A percentile compares a stretch with the other conserved stretches of the same genome.
Evolutionary conservation across 1,139 yeast genomes (phyloP).

Genomic region (Geotrichum carabidarum): DNA sequence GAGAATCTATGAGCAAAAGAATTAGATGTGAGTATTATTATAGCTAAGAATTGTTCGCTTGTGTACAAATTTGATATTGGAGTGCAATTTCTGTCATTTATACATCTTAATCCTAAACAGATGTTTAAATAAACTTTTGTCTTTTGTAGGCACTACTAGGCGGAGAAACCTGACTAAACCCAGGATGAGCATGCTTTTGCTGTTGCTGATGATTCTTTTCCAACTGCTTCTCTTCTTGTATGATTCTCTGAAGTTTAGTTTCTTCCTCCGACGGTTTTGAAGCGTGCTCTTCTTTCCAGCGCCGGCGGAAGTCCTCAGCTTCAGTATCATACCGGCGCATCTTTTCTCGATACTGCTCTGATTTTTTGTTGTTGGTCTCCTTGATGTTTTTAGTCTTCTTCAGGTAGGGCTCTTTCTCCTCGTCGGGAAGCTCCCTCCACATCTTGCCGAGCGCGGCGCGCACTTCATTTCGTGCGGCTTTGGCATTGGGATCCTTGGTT

Average conservation of each 20-base stretch:
- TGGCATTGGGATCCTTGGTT: slow-evolving; percentile 33
- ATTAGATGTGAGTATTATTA: no score
- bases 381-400: slow-evolving; percentile 36
- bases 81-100: no score
- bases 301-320: slow-evolving; percentile 39
- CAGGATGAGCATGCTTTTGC: background rate
- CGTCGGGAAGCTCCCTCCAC: slow-evolving; percentile 42
- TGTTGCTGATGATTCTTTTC: slow-evolving; percentile 12
- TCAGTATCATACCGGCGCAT: slow-evolving; percentile 38
- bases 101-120: no score
- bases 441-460: slow-evolving; percentile 42
- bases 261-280: slow-evolving; percentile 37
- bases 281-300: slow-evolving; percentile 39
- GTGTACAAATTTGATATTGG: background rate
- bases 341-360: slow-evolving; percentile 35
- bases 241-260: slow-evolving; percentile 25
- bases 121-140: background rate
- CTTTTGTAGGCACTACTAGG: background rate
- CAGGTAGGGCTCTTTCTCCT: slow-evolving; percentile 38
- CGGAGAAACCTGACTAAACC: background rate
- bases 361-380: slow-evolving; percentile 35
- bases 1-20: no score
- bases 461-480: slow-evolving; percentile 41
- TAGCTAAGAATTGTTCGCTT: no score
- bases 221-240: slow-evolving; percentile 15